Percentiles rank a stretch among this genome's conserved stretches.
Conservation (phyloP, 2,329 filamentous ascomycete genomes). For the Fusarium zealandicum region DNA sequence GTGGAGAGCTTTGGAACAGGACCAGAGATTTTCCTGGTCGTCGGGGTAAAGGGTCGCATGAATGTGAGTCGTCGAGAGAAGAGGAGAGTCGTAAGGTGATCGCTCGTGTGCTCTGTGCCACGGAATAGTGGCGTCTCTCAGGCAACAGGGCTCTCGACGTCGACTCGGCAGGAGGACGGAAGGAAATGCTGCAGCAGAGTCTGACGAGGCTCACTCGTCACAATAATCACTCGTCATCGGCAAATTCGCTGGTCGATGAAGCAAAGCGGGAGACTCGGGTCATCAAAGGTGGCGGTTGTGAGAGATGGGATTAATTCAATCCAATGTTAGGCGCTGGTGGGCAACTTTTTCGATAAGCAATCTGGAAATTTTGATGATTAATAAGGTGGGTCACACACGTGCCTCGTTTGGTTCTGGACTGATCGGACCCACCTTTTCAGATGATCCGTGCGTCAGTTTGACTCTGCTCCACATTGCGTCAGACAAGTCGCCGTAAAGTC, state of each 20-base stretch:
- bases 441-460: constrained; percentile 17
- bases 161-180: constrained; percentile 22
- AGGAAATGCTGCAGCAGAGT: constrained; percentile 32
- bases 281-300: constrained; percentile 15
- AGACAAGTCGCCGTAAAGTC: not conserved
- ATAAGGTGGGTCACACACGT: constrained; percentile 44
- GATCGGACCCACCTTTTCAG: not conserved
- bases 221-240: constrained; percentile 36
- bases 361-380: constrained; percentile 37
- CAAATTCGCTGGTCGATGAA: constrained; percentile 15
- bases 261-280: constrained; percentile 5
- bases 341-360: constrained; percentile 32
- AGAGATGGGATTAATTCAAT: constrained; percentile 18
- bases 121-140: constrained; percentile 37
- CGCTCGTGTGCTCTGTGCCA: constrained; percentile 19
- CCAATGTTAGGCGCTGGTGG: constrained; percentile 26
- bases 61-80: constrained; percentile 18
- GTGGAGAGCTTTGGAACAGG: constrained; percentile 46
- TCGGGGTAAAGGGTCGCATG: constrained; percentile 46
- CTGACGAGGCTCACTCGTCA: constrained; percentile 34
- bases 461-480: constrained; percentile 14
- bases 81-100: constrained; percentile 4
- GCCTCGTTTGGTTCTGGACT: constrained; percentile 24
- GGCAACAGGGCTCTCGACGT: constrained; percentile 33
- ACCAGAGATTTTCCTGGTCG: constrained; percentile 46